phyloP scores from a whole-genome alignment of 768 basidiomycete genomes.

The Roridomyces roridus region DNA sequence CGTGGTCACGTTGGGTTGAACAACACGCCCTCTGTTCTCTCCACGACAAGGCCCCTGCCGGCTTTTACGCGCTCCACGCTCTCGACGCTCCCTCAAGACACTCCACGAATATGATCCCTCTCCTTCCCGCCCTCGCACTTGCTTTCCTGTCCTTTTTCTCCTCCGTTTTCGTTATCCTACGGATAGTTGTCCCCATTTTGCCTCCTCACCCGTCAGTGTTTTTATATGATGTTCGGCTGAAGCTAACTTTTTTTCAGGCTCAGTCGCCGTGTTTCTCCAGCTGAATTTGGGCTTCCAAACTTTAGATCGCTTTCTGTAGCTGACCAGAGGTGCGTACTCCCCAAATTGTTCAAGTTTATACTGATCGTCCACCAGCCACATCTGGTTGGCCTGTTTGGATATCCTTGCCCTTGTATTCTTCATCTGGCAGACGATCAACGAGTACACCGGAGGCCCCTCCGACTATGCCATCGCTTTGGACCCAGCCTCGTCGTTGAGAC shows the following conservation, averaged over 20 bases:
- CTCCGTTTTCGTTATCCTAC: conserved; percentile 78
- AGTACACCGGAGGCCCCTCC: conserved; percentile 54
- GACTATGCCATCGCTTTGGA: conserved; percentile 52
- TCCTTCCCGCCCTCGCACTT: conserved; percentile 69
- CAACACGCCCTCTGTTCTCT: too few relatives aligned
- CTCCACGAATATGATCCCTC: conserved; percentile 63
- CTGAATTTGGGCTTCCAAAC: conserved; percentile 78
- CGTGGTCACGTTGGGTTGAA: too few relatives aligned
- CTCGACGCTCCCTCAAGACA: conserved; percentile 52
- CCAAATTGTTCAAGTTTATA: neutral
- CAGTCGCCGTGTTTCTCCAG: conserved; percentile 77
- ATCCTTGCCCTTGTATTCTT: conserved; percentile 66
- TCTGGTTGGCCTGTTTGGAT: conserved; percentile 77
- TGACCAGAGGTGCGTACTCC: conserved; percentile 54
- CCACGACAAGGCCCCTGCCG: conserved; percentile 46
- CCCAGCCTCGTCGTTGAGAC: conserved; percentile 58
- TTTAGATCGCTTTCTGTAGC: conserved; percentile 69
- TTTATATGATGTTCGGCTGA: neutral
- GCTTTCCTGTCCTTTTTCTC: conserved; percentile 74
- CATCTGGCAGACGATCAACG: conserved; percentile 67
- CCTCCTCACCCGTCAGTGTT: conserved; percentile 60
- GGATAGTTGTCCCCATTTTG: conserved; percentile 75
- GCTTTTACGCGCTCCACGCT: conserved; percentile 47
- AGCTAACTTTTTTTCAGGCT: conserved; percentile 32
- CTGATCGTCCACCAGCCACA: conserved; percentile 41